Evolutionary conservation across 225 moss, liverwort and hornwort species (phyloP).

Genomic region (Sphagnum tenellum): DNA sequence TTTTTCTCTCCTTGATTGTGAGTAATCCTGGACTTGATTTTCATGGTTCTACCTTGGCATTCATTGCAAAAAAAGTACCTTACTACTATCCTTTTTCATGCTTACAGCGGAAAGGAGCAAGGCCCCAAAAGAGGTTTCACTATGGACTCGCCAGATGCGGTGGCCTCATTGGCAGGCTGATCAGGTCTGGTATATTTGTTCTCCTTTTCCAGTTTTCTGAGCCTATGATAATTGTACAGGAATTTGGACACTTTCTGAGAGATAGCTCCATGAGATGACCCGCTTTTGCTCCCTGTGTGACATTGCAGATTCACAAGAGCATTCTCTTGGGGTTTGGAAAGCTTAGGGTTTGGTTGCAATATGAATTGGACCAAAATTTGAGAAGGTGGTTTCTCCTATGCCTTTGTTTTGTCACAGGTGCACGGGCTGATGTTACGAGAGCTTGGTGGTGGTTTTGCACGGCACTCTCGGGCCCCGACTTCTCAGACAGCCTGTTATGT

Average conservation of each 20-base stretch:
- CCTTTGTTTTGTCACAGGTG: constrained; percentile 22
- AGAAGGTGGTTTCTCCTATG: no score
- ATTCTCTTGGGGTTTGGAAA: no score
- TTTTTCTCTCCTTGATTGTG: constrained; percentile 88
- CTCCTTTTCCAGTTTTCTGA: background rate
- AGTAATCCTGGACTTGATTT: constrained; percentile 9
- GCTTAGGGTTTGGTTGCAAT: no score
- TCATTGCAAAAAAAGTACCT: no score
- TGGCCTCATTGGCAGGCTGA: constrained; percentile 97
- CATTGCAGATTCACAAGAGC: no score
- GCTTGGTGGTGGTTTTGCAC: constrained; percentile 88
- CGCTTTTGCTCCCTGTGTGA: no score
- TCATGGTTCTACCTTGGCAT: no score
- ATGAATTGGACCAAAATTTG: no score
- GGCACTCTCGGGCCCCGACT: constrained; percentile 81
- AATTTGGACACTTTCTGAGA: no score
- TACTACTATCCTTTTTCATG: no score
- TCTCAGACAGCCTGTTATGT: constrained; percentile 85
- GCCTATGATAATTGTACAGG: no score
- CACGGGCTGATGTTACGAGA: constrained; percentile 87
- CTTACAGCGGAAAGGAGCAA: constrained; percentile 58
- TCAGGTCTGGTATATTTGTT: constrained; percentile 42
- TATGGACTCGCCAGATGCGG: constrained; percentile 55
- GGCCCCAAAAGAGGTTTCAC: constrained; percentile 36
- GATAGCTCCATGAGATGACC: no score